A percentile compares a stretch with the other conserved stretches of the same genome.
These are phyloP conservation scores for Neurospora cerealis DNA, from an alignment of 495 filamentous ascomycete genomes.

Conservation along the genomic window DNA sequence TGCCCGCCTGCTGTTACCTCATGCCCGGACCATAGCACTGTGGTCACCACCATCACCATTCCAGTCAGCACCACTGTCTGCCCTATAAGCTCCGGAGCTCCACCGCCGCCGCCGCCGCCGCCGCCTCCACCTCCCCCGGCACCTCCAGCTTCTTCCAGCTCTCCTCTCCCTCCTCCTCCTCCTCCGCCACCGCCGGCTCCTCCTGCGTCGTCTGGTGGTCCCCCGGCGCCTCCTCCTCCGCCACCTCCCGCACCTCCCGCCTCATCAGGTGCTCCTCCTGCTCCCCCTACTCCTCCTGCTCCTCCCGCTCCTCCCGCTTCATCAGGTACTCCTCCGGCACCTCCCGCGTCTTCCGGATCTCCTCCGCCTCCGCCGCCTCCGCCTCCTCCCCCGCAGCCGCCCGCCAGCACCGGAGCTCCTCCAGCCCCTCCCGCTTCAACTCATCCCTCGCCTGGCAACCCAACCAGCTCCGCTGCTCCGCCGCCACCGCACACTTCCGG, in stretches of 20 bases:
- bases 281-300: neutral
- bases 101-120: slow-evolving; percentile 2
- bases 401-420: neutral
- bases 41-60: slow-evolving; percentile 26
- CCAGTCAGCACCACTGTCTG: slow-evolving; percentile 27
- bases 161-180: slow-evolving; percentile 2
- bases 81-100: slow-evolving; percentile 16
- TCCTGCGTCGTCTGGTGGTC: slow-evolving; percentile 5
- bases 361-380: neutral
- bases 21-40: slow-evolving; percentile 23
- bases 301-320: slow-evolving; percentile 1
- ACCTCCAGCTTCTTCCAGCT: slow-evolving; percentile 5
- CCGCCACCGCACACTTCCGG: slow-evolving; percentile 4
- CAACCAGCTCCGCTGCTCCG: slow-evolving; percentile 7
- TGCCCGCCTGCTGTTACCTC: slow-evolving; percentile 14
- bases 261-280: slow-evolving; percentile 4
- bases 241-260: slow-evolving; percentile 6
- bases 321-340: neutral
- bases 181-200: slow-evolving; percentile 3
- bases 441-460: slow-evolving; percentile 9
- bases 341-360: neutral
- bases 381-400: neutral
- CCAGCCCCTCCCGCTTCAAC: slow-evolving; percentile 4
- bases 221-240: slow-evolving; percentile 7
- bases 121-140: slow-evolving; percentile 6